These are phyloP conservation scores for Solanum virginianum DNA, from an alignment of 257 asterid genomes.

Conservation along the genomic window DNA sequence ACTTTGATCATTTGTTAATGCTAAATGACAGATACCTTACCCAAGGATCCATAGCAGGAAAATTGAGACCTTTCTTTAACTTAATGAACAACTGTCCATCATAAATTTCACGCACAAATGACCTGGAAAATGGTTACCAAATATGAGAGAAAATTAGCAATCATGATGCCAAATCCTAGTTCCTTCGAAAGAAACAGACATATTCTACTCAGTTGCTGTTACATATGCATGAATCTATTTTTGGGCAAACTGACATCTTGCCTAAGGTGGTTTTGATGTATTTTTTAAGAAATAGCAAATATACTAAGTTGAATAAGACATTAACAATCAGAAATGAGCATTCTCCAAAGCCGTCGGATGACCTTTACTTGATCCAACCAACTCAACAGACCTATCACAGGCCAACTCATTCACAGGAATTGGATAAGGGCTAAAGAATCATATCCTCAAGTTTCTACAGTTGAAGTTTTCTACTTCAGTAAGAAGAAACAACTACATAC, in stretches of 20 bases:
- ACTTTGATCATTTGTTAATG: not conserved
- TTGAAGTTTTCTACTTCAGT: not conserved
- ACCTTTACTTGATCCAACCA: not conserved
- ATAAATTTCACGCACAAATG: slow-evolving; percentile 79
- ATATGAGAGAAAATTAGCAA: not conserved
- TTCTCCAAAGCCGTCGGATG: not conserved
- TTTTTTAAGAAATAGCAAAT: not conserved
- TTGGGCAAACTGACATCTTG: not conserved
- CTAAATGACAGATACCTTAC: slow-evolving; percentile 28
- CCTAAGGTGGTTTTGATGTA: not conserved
- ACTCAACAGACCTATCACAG: not conserved
- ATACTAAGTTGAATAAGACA: not conserved
- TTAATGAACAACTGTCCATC: slow-evolving; percentile 86
- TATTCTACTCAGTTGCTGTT: not conserved
- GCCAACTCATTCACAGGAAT: too few species aligned
- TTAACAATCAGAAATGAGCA: not conserved
- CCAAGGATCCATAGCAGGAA: slow-evolving; percentile 99
- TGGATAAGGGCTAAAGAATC: too few species aligned
- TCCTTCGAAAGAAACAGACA: not conserved
- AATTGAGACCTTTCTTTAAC: slow-evolving; percentile 62
- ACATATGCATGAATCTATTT: not conserved
- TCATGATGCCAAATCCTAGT: not conserved
- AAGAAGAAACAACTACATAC: slow-evolving; percentile 29
- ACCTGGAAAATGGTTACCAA: slow-evolving; percentile 29
- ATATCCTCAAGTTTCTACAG: not conserved